Conservation (phyloP, 805 yeast genomes). For the Candida awuae region DNA sequence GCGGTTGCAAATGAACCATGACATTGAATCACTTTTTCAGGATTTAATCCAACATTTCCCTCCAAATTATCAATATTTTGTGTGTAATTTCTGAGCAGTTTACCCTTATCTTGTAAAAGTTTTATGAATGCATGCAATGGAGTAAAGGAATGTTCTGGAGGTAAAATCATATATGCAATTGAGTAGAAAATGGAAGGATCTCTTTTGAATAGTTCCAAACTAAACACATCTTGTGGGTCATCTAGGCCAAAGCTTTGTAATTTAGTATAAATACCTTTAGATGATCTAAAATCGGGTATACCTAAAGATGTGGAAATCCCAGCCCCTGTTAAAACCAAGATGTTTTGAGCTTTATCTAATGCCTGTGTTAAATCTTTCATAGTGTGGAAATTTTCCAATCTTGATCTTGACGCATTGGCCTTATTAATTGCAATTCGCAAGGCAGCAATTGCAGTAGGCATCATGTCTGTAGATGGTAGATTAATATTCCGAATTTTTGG, state of each 20-base stretch:
- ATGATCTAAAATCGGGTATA: constrained; percentile 86
- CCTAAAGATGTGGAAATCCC: constrained; percentile 88
- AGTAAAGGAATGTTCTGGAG: constrained; percentile 58
- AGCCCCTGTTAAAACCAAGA: constrained; percentile 82
- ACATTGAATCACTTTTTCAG: constrained; percentile 71
- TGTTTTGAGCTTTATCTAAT: constrained; percentile 46
- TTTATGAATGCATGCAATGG: constrained; percentile 79
- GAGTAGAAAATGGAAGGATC: constrained; percentile 79
- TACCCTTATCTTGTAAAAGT: constrained; percentile 65
- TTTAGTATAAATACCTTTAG: constrained; percentile 73
- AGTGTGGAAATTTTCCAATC: constrained; percentile 46
- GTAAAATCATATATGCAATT: constrained; percentile 79
- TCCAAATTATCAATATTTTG: constrained; percentile 88
- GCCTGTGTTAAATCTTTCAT: constrained; percentile 50
- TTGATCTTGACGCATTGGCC: constrained; percentile 47
- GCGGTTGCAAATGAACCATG: constrained; percentile 92
- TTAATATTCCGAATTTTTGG: constrained; percentile 13
- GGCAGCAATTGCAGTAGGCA: constrained; percentile 34
- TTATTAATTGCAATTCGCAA: constrained; percentile 59
- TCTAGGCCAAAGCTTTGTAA: constrained; percentile 59
- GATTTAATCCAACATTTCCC: constrained; percentile 63
- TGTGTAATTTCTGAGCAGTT: constrained; percentile 75
- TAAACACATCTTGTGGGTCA: constrained; percentile 90
- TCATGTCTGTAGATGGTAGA: constrained; percentile 11
- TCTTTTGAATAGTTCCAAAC: constrained; percentile 56